These are phyloP conservation scores for Vachellia pachyceras DNA, from an alignment of 306 rosid species.

Conservation along the genomic window DNA sequence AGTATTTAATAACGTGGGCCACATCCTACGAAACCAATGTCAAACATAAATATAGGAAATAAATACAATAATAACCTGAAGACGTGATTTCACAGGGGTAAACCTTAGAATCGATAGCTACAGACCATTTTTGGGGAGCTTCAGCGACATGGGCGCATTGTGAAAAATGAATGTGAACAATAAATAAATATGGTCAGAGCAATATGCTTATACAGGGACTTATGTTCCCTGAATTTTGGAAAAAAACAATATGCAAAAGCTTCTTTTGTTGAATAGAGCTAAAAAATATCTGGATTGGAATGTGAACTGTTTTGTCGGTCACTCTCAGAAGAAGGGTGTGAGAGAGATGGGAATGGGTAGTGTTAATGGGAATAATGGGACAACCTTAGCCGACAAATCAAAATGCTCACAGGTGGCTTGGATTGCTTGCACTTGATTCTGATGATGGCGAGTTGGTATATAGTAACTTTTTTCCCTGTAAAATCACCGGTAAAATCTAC, in stretches of 20 bases:
- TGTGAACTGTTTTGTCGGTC: slow-evolving; percentile 72
- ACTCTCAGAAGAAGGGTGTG: slow-evolving; percentile 15
- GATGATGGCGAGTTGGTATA: neutral
- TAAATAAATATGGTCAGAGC: neutral
- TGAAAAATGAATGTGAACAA: slow-evolving; percentile 10
- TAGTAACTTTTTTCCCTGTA: neutral
- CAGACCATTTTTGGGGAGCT: slow-evolving; percentile 12
- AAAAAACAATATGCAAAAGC: slow-evolving; percentile 16
- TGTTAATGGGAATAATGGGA: slow-evolving; percentile 45
- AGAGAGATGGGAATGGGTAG: slow-evolving; percentile 22
- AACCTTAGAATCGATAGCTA: slow-evolving; percentile 31
- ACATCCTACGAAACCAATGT: slow-evolving; percentile 32
- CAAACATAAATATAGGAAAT: neutral
- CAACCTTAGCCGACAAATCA: slow-evolving; percentile 59
- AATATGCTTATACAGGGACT: slow-evolving; percentile 10
- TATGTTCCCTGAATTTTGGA: slow-evolving; percentile 17
- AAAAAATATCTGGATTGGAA: neutral
- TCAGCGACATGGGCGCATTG: slow-evolving; percentile 15
- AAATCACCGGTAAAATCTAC: neutral
- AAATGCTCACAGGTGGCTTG: slow-evolving; percentile 37
- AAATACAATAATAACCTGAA: slow-evolving; percentile 41
- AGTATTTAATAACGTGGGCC: slow-evolving; percentile 35
- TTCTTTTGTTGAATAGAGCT: slow-evolving; percentile 24
- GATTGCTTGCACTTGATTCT: slow-evolving; percentile 20
- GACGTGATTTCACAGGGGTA: slow-evolving; percentile 41